phyloP scores from a whole-genome alignment of 345 rosid genomes.

The Ricinus communis region DNA sequence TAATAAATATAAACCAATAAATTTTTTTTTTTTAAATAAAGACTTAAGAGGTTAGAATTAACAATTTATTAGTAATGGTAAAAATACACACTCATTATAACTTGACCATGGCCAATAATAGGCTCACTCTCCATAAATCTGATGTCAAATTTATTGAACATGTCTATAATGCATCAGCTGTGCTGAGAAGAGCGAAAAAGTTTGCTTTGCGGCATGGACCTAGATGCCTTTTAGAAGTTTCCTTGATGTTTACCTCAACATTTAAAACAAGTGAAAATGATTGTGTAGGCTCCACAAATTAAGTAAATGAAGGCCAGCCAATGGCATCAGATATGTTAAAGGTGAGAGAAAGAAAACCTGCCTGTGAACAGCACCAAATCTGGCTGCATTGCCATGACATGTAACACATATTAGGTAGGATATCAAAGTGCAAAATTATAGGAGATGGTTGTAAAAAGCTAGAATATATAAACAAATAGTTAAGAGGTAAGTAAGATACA shows the following conservation, averaged over 20 bases:
- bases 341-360: conserved; percentile 32
- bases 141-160: neutral
- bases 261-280: neutral
- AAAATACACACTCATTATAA: neutral
- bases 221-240: neutral
- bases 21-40: neutral
- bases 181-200: neutral
- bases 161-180: neutral
- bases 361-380: conserved; percentile 96
- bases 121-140: conserved; percentile 9
- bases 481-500: neutral
- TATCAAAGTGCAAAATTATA: neutral
- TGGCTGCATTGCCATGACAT: conserved; percentile 55
- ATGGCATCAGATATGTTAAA: conserved; percentile 18
- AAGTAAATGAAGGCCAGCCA: conserved; percentile 12
- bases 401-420: conserved; percentile 19
- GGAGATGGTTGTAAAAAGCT: neutral
- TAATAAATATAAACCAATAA: neutral
- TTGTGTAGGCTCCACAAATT: neutral
- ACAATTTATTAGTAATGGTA: neutral
- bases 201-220: neutral
- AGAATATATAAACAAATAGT: neutral
- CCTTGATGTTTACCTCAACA: conserved; percentile 19
- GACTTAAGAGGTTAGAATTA: neutral
- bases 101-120: neutral